Evolutionary conservation across 1,284 basidiomycete species (phyloP).

Genomic region (Crucibulum parvulum): DNA sequence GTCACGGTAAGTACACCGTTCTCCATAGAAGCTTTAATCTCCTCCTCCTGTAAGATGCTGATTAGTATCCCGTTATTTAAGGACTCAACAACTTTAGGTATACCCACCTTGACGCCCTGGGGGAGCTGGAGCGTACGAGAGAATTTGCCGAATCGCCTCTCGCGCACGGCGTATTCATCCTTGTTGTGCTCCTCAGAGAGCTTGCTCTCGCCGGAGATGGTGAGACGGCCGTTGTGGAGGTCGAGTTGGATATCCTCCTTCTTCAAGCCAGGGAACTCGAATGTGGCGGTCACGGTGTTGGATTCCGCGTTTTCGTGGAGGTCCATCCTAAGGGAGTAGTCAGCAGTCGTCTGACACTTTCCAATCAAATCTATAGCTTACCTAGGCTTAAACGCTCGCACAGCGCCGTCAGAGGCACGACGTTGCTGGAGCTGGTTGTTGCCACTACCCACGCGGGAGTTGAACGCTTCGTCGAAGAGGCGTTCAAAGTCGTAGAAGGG

Average conservation of each 20-base stretch:
- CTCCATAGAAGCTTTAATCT: constrained; percentile 17
- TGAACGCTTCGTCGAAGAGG: constrained; percentile 30
- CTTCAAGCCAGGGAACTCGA: constrained; percentile 52
- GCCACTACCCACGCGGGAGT: constrained; percentile 7
- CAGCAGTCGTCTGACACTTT: not conserved
- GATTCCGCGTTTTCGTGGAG: constrained; percentile 37
- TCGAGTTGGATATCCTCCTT: constrained; percentile 47
- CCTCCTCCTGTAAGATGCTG: constrained; percentile 9
- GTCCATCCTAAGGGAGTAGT: constrained; percentile 32
- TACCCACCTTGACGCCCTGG: constrained; percentile 39
- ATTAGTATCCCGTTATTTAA: not conserved
- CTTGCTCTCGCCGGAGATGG: constrained; percentile 41
- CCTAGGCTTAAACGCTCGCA: constrained; percentile 23
- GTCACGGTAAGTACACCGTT: constrained; percentile 12
- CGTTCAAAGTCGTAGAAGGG: constrained; percentile 37
- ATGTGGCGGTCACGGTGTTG: constrained; percentile 43
- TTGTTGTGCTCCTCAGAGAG: constrained; percentile 30
- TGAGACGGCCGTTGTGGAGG: constrained; percentile 42
- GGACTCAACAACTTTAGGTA: too few relatives aligned
- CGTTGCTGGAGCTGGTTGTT: constrained; percentile 1
- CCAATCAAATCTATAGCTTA: not conserved
- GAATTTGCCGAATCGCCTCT: constrained; percentile 43
- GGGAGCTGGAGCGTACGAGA: constrained; percentile 43
- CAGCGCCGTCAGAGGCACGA: constrained; percentile 6
- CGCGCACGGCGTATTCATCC: constrained; percentile 39